Conservation (phyloP, 2,329 filamentous ascomycete species). For the Onygenales sp. region DNA sequence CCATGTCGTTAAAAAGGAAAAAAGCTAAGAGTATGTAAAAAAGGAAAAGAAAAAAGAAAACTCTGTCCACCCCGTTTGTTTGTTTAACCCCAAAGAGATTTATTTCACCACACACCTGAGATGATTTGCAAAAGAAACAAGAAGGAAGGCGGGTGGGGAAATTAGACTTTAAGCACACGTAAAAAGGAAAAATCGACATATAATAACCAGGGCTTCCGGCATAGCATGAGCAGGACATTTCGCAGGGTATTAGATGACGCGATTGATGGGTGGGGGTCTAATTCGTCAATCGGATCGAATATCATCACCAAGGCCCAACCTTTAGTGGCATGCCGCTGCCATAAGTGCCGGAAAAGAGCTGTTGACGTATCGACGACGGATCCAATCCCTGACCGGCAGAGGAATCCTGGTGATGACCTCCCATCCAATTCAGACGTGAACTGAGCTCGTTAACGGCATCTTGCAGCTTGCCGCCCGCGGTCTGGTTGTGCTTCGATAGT, state of each 20-base stretch:
- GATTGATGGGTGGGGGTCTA: too few species aligned
- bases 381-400: conserved; percentile 25
- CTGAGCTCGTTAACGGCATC: conserved; percentile 70
- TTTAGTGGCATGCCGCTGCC: conserved; percentile 45
- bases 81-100: too few species aligned
- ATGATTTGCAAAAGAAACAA: not conserved
- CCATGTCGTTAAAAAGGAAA: conserved; percentile 28
- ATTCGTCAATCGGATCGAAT: not conserved
- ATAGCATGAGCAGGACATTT: too few species aligned
- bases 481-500: conserved; percentile 76
- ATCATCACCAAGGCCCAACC: conserved; percentile 45
- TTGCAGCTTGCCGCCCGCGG: conserved; percentile 71
- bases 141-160: conserved; percentile 7
- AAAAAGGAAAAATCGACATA: not conserved
- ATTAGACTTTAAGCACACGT: not conserved
- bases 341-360: conserved; percentile 48
- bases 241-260: too few species aligned
- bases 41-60: conserved; percentile 2
- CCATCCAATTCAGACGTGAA: conserved; percentile 70
- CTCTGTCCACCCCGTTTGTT: not conserved
- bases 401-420: conserved; percentile 27
- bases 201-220: not conserved
- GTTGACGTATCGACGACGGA: conserved; percentile 43
- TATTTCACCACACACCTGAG: not conserved
- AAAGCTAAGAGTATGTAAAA: not conserved